Conservation (phyloP, 2,329 filamentous ascomycete genomes). For the Colletotrichum sp. region DNA sequence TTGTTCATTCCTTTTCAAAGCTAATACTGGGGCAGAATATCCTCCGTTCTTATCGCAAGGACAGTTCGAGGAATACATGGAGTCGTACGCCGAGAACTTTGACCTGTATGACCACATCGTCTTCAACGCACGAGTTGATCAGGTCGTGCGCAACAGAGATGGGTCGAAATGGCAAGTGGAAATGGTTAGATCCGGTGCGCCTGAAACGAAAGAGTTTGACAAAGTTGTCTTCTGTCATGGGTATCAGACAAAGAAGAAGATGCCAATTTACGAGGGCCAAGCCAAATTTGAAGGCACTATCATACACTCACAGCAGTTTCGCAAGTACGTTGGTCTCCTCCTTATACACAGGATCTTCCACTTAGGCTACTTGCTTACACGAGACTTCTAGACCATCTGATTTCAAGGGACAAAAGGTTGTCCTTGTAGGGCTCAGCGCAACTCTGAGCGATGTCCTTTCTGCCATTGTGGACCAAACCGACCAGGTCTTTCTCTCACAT, state of each 20-base stretch:
- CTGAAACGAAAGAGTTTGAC: conserved; percentile 35
- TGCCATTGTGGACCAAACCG: conserved; percentile 35
- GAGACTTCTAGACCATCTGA: conserved; percentile 25
- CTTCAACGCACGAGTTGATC: conserved; percentile 34
- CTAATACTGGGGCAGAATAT: conserved; percentile 26
- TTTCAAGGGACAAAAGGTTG: conserved; percentile 45
- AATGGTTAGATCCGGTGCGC: conserved; percentile 27
- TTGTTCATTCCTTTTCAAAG: not conserved
- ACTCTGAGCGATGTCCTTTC: conserved; percentile 40
- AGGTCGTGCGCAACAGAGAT: conserved; percentile 29
- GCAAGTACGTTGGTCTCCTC: conserved; percentile 26
- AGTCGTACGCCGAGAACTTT: conserved; percentile 44
- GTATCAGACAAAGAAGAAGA: conserved; percentile 36
- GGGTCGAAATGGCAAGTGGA: conserved; percentile 37
- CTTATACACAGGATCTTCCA: not conserved
- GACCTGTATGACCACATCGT: conserved; percentile 36
- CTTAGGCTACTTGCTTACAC: rapidly evolving
- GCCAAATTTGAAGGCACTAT: conserved; percentile 41
- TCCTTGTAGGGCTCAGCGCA: conserved; percentile 48
- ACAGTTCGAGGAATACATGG: conserved; percentile 41
- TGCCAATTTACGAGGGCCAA: conserved; percentile 38
- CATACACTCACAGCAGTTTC: conserved; percentile 42
- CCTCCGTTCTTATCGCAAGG: conserved; percentile 26
- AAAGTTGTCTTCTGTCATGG: conserved; percentile 40
- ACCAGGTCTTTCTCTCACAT: conserved; percentile 46